Percentiles rank a stretch among this genome's conserved stretches.
These are phyloP conservation scores for Beauveria bassiana DNA, from an alignment of 2,329 filamentous ascomycete species.

Conservation along the genomic window DNA sequence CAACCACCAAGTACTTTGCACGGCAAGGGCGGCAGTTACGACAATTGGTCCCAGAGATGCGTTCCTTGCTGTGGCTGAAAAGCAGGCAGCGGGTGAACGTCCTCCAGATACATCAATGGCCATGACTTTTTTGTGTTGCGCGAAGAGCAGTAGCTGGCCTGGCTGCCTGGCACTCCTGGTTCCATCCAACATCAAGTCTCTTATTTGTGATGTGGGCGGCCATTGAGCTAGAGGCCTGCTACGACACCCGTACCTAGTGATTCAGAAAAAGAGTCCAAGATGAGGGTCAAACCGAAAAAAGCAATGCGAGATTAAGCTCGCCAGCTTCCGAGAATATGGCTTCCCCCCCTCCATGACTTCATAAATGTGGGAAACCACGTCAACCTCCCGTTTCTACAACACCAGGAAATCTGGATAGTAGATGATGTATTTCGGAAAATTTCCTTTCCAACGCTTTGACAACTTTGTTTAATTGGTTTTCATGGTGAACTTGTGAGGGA, in stretches of 20 bases:
- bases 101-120: too few relatives aligned
- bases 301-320: not conserved
- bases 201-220: not conserved
- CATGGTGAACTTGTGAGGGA: not conserved
- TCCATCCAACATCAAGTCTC: not conserved
- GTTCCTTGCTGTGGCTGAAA: too few relatives aligned
- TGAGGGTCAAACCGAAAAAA: not conserved
- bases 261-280: not conserved
- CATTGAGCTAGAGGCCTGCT: not conserved
- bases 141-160: too few relatives aligned
- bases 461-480: too few relatives aligned
- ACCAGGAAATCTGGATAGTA: not conserved
- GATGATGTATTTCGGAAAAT: not conserved
- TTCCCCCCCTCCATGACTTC: not conserved
- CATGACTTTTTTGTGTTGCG: too few relatives aligned
- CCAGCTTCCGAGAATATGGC: not conserved
- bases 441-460: too few relatives aligned
- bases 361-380: conserved; percentile 3
- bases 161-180: too few relatives aligned
- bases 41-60: not conserved
- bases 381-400: not conserved
- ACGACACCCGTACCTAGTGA: not conserved
- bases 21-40: conserved; percentile 1
- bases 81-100: too few relatives aligned
- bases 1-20: not conserved